These are phyloP conservation scores for Beauveria australis DNA, from an alignment of 2,329 filamentous ascomycete species.

Conservation along the genomic window DNA sequence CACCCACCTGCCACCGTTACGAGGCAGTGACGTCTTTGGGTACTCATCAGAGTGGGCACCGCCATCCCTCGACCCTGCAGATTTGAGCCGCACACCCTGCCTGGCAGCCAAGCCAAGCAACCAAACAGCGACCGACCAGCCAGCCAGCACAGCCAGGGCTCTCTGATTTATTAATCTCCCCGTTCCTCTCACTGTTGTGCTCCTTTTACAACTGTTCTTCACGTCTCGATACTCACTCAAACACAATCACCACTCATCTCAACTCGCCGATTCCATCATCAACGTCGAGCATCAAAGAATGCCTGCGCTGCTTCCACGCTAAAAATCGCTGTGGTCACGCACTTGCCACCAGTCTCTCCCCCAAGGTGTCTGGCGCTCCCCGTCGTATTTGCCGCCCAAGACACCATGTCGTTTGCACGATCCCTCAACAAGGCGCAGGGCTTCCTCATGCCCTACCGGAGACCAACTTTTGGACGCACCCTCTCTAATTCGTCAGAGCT, in stretches of 20 bases:
- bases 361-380: neutral
- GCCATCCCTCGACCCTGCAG: constrained; percentile 6
- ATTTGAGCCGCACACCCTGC: constrained; percentile 7
- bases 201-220: neutral
- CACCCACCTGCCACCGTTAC: constrained; percentile 3
- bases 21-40: constrained; percentile 3
- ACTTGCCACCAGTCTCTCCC: neutral
- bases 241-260: neutral
- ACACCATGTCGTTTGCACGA: constrained; percentile 36
- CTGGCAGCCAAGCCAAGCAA: neutral
- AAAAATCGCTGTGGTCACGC: constrained; percentile 2
- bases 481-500: constrained; percentile 40
- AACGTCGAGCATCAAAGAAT: neutral
- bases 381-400: neutral
- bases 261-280: neutral
- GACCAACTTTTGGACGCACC: constrained; percentile 35
- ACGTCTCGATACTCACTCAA: neutral
- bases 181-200: neutral
- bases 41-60: neutral
- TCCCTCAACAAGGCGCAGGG: constrained; percentile 39
- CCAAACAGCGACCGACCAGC: neutral
- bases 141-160: neutral
- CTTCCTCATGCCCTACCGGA: constrained; percentile 34
- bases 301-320: neutral
- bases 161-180: constrained; percentile 8